These are phyloP conservation scores for Shiraia bambusicola DNA, from an alignment of 2,329 filamentous ascomycete species.

Conservation along the genomic window DNA sequence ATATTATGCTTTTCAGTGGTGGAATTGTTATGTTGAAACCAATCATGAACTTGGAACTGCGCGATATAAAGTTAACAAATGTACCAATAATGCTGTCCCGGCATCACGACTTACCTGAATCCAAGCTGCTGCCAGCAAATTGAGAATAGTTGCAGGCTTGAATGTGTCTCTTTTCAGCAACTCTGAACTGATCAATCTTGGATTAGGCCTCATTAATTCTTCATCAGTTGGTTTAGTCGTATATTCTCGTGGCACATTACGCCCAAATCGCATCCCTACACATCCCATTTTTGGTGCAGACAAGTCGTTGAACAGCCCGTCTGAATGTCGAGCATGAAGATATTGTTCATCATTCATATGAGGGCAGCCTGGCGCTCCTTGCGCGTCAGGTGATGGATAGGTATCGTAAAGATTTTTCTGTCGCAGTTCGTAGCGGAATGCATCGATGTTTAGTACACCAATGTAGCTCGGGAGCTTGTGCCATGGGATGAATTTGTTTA, in stretches of 20 bases:
- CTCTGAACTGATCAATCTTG: constrained; percentile 46
- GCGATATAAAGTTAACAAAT: constrained; percentile 13
- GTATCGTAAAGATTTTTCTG: constrained; percentile 49
- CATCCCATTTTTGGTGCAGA: constrained; percentile 50
- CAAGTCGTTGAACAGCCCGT: constrained; percentile 49
- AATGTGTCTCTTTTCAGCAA: constrained; percentile 49
- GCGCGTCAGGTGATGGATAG: constrained; percentile 42
- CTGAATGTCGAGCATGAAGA: constrained; percentile 44
- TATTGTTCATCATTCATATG: constrained; percentile 39
- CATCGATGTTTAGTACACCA: constrained; percentile 47
- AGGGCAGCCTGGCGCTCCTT: constrained; percentile 38
- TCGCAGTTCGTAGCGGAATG: constrained; percentile 48
- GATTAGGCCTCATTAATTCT: constrained; percentile 49
- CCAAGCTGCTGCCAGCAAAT: constrained; percentile 52
- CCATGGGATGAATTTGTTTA: constrained; percentile 48
- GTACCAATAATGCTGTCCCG: constrained; percentile 18
- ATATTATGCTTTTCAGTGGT: constrained; percentile 35
- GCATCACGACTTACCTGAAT: constrained; percentile 45
- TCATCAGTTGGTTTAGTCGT: constrained; percentile 44
- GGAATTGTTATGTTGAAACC: constrained; percentile 25
- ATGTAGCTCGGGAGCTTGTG: constrained; percentile 47
- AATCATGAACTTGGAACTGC: constrained; percentile 9
- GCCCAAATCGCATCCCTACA: constrained; percentile 49
- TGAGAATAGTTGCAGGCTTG: constrained; percentile 50
- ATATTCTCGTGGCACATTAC: constrained; percentile 46